phyloP scores from a whole-genome alignment of 2,329 filamentous ascomycete genomes.

The Septoria linicola region DNA sequence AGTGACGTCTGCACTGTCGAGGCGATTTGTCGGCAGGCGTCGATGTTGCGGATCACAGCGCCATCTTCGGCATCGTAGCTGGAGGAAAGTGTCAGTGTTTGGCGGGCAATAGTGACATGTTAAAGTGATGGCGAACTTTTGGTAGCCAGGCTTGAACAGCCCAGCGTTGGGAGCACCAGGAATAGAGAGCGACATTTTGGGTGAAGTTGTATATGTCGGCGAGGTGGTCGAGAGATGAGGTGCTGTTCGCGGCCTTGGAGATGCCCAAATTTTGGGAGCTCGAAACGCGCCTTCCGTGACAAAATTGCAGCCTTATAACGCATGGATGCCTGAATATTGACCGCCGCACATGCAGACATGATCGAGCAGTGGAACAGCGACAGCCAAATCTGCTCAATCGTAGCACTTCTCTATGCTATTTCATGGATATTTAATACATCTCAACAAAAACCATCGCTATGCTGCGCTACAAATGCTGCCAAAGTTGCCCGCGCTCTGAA shows the following conservation, averaged over 20 bases:
- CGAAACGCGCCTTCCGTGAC: no score
- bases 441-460: no score
- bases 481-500: no score
- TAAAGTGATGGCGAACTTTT: conserved; percentile 66
- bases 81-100: conserved; percentile 32
- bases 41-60: conserved; percentile 96
- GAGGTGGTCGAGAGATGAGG: background rate
- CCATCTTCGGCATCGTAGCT: conserved; percentile 99
- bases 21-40: conserved; percentile 93
- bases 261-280: no score
- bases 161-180: conserved; percentile 89
- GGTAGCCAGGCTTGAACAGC: conserved; percentile 95
- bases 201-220: background rate
- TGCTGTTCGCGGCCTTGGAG: background rate
- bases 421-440: no score
- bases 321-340: no score
- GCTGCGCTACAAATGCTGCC: no score
- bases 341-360: no score
- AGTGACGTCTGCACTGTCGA: conserved; percentile 96
- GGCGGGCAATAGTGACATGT: conserved; percentile 19
- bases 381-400: no score
- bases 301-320: no score
- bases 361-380: no score
- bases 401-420: no score
- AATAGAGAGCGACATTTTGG: conserved; percentile 88